Evolutionary conservation across 257 asterid species (phyloP), one percentile per base, ranked within the genome.

Genomic region (Mitragyna speciosa): DNA sequence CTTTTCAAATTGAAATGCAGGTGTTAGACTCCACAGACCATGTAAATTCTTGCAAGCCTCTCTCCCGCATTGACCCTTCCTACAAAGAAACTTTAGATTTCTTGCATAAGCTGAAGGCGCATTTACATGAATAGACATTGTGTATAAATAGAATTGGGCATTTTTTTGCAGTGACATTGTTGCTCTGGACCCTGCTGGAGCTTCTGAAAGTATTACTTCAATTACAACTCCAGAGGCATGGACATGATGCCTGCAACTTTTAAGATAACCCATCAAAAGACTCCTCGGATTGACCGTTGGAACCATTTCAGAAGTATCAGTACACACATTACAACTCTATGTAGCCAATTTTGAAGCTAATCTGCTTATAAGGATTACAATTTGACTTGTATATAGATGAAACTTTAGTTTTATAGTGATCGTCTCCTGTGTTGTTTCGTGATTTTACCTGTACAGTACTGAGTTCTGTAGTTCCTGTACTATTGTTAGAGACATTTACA

Each of bases 11-110:
- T 31, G 49, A 54, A 74, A 26, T 79, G 82, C 95, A 95, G 99
- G 98, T 92, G 9, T 86, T 93, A 90, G 99, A 95, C 85, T 92
- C 99, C 47, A 93, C 98, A 2, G 99, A 93, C 89, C 99, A 95
- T 88, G 86, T 95, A 70, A 95, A 95, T 85, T 93, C 98, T 75
- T 95, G 99, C 90, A 95, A 95, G 90, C 99, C 99, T 56, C 73
- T 95, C 76, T 89, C 89, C 89, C 93, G 95, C 45, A 61, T 82
- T 0, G 99, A 95, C 79, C 98, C 98, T 80, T 94, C 99, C 39
- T 95, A 95, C 82, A 89, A 85, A 85, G 96, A 95, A 78, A 93
- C 98, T 30, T 71, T 93, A 80, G 93, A 93, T 77, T 92, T 95
- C 79, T 77, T 95, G 85, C 91, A 87, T 52, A 95, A 90, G 88